Evolutionary conservation across 257 asterid species (phyloP), one percentile per base, ranked within the genome.

Genomic region (Lycium barbarum): DNA sequence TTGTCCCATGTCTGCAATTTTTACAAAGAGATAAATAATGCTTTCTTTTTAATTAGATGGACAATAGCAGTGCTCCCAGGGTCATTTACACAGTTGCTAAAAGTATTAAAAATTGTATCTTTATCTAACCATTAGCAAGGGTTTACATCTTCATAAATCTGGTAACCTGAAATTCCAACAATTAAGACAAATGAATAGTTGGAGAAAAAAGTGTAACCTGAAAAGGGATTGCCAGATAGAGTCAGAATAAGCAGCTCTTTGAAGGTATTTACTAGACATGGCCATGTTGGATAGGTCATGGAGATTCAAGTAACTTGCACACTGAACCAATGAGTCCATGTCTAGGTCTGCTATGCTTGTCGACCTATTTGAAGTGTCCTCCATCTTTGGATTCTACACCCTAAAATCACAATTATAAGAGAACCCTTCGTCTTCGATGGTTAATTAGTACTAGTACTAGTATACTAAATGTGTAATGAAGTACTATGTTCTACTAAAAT

Each of bases 241-340:
- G 84, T 95, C 98, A 6, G 96, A 90, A 90, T 87, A 91, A 35
- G 98, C 94, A 4, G 89, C 91, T 80, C 68, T 84, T 11, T 92
- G 87, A 79, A 95, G 91, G 90, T 85, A 86, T 87, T 88, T 92
- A 87, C 93, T 89, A 38, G 98, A 90, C 89, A 90, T 87, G 47
- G 97, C 91, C 92, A 94, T 85, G 88, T 88, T 95, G 26, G 96
- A 68, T 53, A 95, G 57, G 85, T 95, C 97, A n/a, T 83, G 91
- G 72, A 89, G 84, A 74, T 84, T 88, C 84, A 95, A 91, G 88
- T 79, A 73, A 79, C 87, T 90, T 55, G 95, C 94, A 86, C 95
- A 91, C 47, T 87, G 91, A 74, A 90, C 79, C 86, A 93, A 84
- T 5, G 93, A n/a, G 86, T 95, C 98, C 84, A 84, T 49, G 78